A percentile compares a stretch with the other conserved stretches of the same genome.
phyloP scores from a whole-genome alignment of 352 stramenopile species.

The Phytophthora pluvialis region DNA sequence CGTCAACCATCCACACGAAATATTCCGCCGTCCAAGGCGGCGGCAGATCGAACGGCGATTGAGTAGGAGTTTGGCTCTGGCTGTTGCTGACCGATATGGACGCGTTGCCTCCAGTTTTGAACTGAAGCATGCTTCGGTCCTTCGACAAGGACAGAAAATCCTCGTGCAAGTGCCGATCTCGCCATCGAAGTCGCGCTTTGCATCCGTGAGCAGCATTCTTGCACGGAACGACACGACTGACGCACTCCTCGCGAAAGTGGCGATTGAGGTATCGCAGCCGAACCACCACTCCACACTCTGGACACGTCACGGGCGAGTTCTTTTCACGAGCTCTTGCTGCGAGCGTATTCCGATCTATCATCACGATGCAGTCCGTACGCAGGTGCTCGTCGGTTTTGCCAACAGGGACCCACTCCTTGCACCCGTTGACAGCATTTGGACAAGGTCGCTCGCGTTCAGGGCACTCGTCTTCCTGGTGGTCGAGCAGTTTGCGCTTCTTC shows the following conservation, averaged over 20 bases:
- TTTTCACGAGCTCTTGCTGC: constrained; percentile 53
- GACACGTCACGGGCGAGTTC: constrained; percentile 49
- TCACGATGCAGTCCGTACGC: constrained; percentile 53
- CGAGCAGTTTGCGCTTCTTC: constrained; percentile 69
- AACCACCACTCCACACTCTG: constrained; percentile 58
- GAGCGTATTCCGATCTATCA: constrained; percentile 60
- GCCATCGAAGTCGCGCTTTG: constrained; percentile 57
- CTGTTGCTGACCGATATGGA: constrained; percentile 50
- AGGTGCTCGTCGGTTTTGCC: constrained; percentile 63
- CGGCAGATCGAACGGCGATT: constrained; percentile 40
- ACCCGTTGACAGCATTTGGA: constrained; percentile 64
- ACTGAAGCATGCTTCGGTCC: constrained; percentile 58
- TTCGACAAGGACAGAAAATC: constrained; percentile 56
- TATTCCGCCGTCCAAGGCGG: constrained; percentile 78
- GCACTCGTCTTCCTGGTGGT: constrained; percentile 86
- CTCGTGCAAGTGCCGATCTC: constrained; percentile 76
- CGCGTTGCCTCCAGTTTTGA: constrained; percentile 49
- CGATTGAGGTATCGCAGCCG: constrained; percentile 42
- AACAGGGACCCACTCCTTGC: constrained; percentile 74
- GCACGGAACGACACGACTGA: constrained; percentile 68
- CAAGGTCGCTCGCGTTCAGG: constrained; percentile 69
- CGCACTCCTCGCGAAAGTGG: constrained; percentile 57
- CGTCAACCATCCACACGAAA: constrained; percentile 65
- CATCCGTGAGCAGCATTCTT: constrained; percentile 77
- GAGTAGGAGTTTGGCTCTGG: constrained; percentile 7